Evolutionary conservation across 2,329 filamentous ascomycete species (phyloP).

Genomic region (Helotiales sp.): DNA sequence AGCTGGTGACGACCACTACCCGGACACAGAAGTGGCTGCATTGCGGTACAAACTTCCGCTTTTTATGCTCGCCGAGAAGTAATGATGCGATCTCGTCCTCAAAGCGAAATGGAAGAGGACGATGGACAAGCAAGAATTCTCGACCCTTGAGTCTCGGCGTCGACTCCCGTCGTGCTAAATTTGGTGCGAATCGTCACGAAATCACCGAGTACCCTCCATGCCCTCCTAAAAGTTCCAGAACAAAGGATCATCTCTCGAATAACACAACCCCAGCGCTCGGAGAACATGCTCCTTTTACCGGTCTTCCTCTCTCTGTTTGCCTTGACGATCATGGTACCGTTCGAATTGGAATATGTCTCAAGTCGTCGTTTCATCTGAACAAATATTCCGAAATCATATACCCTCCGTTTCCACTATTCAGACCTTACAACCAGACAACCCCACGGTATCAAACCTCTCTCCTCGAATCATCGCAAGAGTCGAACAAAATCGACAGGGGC

Average conservation of each 20-base stretch:
- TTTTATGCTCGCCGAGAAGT: not conserved
- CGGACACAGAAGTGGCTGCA: not conserved
- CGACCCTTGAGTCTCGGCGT: not conserved
- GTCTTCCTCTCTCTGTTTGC: too few species aligned
- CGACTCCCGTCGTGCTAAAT: conserved; percentile 14
- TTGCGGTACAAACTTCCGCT: not conserved
- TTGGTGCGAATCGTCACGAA: conserved; percentile 11
- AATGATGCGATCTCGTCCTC: conserved; percentile 1
- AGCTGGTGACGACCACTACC: not conserved
- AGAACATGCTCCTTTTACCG: not conserved
- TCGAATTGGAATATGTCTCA: conserved; percentile 1
- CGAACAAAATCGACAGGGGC: conserved; percentile 4
- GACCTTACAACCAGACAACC: not conserved
- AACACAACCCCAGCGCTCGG: not conserved
- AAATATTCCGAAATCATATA: conserved; percentile 13
- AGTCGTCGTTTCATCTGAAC: conserved; percentile 4
- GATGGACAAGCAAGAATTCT: not conserved
- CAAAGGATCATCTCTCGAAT: conserved; percentile 1
- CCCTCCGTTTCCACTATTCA: conserved; percentile 1
- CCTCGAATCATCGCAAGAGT: conserved; percentile 9
- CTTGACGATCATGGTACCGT: too few species aligned
- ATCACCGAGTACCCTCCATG: conserved; percentile 4
- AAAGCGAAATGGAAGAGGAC: too few species aligned
- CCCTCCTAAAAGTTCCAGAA: conserved; percentile 1
- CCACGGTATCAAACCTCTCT: not conserved